Evolutionary conservation across 768 basidiomycete genomes (phyloP).

Genomic region (Trametes cingulata): DNA sequence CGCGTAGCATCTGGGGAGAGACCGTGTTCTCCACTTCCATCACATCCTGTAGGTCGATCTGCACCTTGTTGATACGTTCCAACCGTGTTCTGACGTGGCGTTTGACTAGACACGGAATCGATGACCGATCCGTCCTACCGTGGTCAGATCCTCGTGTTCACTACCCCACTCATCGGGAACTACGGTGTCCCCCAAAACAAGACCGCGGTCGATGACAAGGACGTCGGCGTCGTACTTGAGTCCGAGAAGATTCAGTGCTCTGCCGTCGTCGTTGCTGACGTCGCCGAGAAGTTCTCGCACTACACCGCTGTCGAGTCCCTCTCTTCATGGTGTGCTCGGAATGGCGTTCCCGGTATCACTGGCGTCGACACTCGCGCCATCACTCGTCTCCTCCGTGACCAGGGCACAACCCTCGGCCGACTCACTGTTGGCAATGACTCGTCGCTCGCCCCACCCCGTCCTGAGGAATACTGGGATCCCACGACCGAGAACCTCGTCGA

Average conservation of each 20-base stretch:
- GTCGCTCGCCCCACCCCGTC: slow-evolving; percentile 55
- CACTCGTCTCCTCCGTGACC: slow-evolving; percentile 89
- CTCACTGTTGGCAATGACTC: slow-evolving; percentile 81
- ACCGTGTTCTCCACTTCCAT: slow-evolving; percentile 99
- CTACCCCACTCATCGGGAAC: slow-evolving; percentile 97
- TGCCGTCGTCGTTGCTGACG: slow-evolving; percentile 90
- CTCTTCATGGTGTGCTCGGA: slow-evolving; percentile 88
- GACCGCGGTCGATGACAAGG: slow-evolving; percentile 66
- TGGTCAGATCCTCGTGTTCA: slow-evolving; percentile 97
- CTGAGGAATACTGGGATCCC: slow-evolving; percentile 91
- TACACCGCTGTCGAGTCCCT: slow-evolving; percentile 92
- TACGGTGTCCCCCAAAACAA: slow-evolving; percentile 92
- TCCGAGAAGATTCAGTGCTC: slow-evolving; percentile 88
- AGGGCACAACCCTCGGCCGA: slow-evolving; percentile 94
- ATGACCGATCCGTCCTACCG: slow-evolving; percentile 99
- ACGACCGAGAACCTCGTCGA: slow-evolving; percentile 90
- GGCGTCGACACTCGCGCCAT: slow-evolving; percentile 98
- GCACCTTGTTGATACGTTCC: neutral
- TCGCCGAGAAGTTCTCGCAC: slow-evolving; percentile 94
- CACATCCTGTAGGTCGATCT: slow-evolving; percentile 77
- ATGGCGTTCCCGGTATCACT: slow-evolving; percentile 90
- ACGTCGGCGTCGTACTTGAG: slow-evolving; percentile 89
- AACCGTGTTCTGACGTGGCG: neutral
- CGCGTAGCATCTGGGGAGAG: slow-evolving; percentile 88
- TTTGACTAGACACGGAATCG: slow-evolving; percentile 88